Conservation (phyloP, 176 grass and related monocot genomes). For the Rhipidocladum racemiflorum region DNA sequence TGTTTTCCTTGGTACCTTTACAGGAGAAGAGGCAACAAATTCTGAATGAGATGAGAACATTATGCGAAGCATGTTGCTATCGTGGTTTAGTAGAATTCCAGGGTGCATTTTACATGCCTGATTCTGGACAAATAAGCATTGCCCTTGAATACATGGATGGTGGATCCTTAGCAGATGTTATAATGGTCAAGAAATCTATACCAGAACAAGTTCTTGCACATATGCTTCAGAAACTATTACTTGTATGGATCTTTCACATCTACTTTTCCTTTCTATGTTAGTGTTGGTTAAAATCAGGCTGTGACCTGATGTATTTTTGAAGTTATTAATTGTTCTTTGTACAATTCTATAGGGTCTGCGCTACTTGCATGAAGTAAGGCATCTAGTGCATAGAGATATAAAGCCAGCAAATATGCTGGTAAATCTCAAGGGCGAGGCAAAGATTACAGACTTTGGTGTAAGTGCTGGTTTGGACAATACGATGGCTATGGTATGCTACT, state of each 20-base stretch:
- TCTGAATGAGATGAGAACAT: slow-evolving; percentile 94
- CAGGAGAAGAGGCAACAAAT: slow-evolving; percentile 96
- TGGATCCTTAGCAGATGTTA: slow-evolving; percentile 88
- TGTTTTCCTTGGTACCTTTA: slow-evolving; percentile 32
- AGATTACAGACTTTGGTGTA: slow-evolving; percentile 92
- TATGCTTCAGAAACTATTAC: slow-evolving; percentile 72
- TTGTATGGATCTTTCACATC: slow-evolving; percentile 51
- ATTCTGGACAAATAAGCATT: slow-evolving; percentile 94
- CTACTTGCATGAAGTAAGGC: slow-evolving; percentile 84
- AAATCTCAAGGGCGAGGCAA: slow-evolving; percentile 84
- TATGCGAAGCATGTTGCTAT: slow-evolving; percentile 88
- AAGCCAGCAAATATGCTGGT: slow-evolving; percentile 96
- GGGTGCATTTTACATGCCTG: slow-evolving; percentile 88
- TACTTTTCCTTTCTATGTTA: slow-evolving; percentile 27
- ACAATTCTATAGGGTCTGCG: slow-evolving; percentile 60
- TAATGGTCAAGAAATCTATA: slow-evolving; percentile 73
- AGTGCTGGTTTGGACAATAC: slow-evolving; percentile 93
- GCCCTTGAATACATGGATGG: slow-evolving; percentile 98
- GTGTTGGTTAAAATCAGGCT: slow-evolving; percentile 21
- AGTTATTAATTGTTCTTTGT: slow-evolving; percentile 25
- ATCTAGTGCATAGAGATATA: slow-evolving; percentile 98
- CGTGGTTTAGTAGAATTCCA: slow-evolving; percentile 88
- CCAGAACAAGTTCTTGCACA: slow-evolving; percentile 76
- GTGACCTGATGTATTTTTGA: slow-evolving; percentile 20
- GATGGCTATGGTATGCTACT: slow-evolving; percentile 88